Conservation (phyloP, 2,329 filamentous ascomycete species). For the Epicoccum nigrum region DNA sequence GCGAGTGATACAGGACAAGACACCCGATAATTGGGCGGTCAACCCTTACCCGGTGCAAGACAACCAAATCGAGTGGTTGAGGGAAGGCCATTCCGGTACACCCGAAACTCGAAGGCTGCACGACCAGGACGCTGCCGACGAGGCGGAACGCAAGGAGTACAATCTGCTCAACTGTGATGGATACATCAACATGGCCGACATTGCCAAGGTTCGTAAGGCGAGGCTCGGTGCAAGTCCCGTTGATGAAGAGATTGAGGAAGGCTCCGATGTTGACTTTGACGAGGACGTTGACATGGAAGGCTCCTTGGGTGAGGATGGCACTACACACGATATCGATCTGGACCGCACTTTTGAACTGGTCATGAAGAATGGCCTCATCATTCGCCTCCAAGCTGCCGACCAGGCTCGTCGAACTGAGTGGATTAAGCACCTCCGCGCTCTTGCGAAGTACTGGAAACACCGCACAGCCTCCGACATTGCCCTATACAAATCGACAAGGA, state of each 20-base stretch:
- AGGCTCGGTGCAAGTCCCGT: constrained; percentile 58
- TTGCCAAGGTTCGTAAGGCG: constrained; percentile 63
- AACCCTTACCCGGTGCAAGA: constrained; percentile 65
- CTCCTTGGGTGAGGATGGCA: constrained; percentile 58
- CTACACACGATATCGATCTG: constrained; percentile 60
- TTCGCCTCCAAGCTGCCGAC: constrained; percentile 66
- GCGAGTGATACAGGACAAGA: constrained; percentile 60
- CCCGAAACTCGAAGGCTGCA: constrained; percentile 55
- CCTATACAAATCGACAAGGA: constrained; percentile 62
- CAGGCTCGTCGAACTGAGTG: constrained; percentile 64
- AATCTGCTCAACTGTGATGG: constrained; percentile 67
- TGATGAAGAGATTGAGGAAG: constrained; percentile 59
- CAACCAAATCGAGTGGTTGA: constrained; percentile 63
- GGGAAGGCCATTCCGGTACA: constrained; percentile 49
- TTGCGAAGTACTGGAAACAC: constrained; percentile 67
- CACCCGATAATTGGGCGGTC: constrained; percentile 66
- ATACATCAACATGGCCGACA: constrained; percentile 66
- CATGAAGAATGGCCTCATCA: constrained; percentile 65
- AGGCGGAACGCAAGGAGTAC: constrained; percentile 63
- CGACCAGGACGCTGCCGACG: constrained; percentile 65
- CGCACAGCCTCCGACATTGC: constrained; percentile 62
- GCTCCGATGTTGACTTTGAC: constrained; percentile 63
- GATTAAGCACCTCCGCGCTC: constrained; percentile 62
- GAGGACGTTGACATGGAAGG: constrained; percentile 51
- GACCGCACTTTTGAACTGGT: constrained; percentile 66